phyloP scores from a whole-genome alignment of 1,284 basidiomycete genomes.

The Ganoderma lucidum region DNA sequence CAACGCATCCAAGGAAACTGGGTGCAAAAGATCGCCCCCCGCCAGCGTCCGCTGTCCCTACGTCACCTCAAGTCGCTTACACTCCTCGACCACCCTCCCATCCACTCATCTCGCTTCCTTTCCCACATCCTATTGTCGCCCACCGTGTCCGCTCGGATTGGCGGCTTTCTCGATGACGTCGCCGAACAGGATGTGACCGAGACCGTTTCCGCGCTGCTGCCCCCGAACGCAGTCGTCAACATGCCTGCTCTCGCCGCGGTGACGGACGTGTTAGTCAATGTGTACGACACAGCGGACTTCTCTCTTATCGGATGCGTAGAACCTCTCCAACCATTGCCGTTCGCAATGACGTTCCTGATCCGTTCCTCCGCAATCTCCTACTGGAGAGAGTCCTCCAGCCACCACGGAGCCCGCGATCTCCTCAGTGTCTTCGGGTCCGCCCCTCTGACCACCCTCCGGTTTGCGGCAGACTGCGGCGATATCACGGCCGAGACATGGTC shows the following conservation, averaged over 20 bases:
- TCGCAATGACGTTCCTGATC: neutral
- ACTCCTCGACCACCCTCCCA: neutral
- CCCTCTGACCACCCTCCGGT: neutral
- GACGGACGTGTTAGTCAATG: neutral
- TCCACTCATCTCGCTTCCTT: conserved; percentile 1
- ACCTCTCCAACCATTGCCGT: neutral
- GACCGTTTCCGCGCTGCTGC: neutral
- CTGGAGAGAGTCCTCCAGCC: neutral
- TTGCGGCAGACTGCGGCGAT: neutral
- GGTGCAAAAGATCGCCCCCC: neutral
- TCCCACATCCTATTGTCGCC: conserved; percentile 2
- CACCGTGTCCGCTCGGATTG: neutral
- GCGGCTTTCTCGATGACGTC: neutral
- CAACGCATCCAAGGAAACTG: conserved; percentile 3
- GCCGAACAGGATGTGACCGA: neutral
- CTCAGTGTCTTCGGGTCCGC: neutral
- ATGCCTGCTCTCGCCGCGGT: neutral
- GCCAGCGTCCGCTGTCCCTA: neutral
- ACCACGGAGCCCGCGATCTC: neutral
- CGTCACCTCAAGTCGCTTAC: neutral
- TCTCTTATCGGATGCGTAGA: neutral
- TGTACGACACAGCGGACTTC: neutral
- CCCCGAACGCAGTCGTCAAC: neutral
- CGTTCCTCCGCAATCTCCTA: neutral
- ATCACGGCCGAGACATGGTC: neutral